These are phyloP conservation scores for Phaeodactylum tricornutum DNA, from an alignment of 108 stramenopile species.

Conservation along the genomic window DNA sequence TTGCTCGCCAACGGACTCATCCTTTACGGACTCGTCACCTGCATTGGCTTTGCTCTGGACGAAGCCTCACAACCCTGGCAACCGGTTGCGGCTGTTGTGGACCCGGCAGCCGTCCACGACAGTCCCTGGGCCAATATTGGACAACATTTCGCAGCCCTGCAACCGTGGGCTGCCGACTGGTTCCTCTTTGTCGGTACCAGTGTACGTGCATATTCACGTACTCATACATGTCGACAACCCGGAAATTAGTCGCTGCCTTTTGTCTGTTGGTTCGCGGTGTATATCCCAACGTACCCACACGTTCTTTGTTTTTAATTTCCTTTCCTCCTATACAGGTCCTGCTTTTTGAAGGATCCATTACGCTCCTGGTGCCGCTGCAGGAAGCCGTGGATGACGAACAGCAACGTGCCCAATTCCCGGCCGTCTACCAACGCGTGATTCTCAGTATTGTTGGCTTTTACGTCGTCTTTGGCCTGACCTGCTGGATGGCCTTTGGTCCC, in stretches of 20 bases:
- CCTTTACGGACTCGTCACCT: slow-evolving; percentile 42
- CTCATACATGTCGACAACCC: too few relatives aligned
- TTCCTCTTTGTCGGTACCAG: slow-evolving; percentile 61
- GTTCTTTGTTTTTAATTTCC: too few relatives aligned
- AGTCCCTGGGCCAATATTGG: not conserved
- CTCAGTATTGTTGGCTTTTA: slow-evolving; percentile 55
- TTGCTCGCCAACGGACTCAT: slow-evolving; percentile 54
- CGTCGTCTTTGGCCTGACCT: slow-evolving; percentile 37
- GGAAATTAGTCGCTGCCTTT: too few relatives aligned
- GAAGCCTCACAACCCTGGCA: slow-evolving; percentile 1
- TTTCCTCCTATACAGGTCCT: slow-evolving; percentile 9
- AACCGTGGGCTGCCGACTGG: slow-evolving; percentile 29
- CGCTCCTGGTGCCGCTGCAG: slow-evolving; percentile 60
- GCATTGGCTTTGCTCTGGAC: slow-evolving; percentile 36
- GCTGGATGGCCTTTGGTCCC: slow-evolving; percentile 59
- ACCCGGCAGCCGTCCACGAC: too few relatives aligned
- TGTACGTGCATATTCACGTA: too few relatives aligned
- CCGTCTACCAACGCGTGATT: slow-evolving; percentile 37
- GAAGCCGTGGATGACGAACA: slow-evolving; percentile 40
- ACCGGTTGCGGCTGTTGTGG: too few relatives aligned
- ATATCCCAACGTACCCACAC: too few relatives aligned
- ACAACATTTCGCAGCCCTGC: slow-evolving; percentile 8
- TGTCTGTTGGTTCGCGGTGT: too few relatives aligned
- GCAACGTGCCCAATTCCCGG: slow-evolving; percentile 43
- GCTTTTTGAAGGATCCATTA: slow-evolving; percentile 58